Base-by-base conservation (phyloP, 768 basidiomycete species). In the Dacryopinax primogenitus region DNA sequence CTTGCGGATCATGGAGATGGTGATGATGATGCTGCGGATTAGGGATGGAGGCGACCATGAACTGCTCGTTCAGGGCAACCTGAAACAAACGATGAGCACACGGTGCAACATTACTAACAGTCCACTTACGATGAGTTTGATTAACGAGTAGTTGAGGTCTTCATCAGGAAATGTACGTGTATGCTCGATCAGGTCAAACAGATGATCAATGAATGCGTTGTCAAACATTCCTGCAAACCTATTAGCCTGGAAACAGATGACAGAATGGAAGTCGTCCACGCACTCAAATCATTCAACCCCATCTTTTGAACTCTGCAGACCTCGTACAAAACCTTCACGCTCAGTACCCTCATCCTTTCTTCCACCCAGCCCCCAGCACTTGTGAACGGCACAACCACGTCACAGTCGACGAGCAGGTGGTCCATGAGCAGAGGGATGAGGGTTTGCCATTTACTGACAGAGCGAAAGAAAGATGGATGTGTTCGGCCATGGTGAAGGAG, bases 41-140 rank as follows among this genome's bases (percentile, higher is more conserved):
- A 6, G 73, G 73, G 44, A 92, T 72, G 2, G 84, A 83, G 0
- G 90, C 86, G 3, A 97, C 92, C 95, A 99, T 99, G 76, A 95
- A 99, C 75, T 98, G 94, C 73, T 99, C 95, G 71, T 97, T 99
- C 33, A 99, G 79, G 0, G 93, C 86, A 33, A 93, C 86, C 92
- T 94, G 70, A 1, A 13, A 33, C 63, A 62, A 37, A 72, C 33
- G 74, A 63, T 39, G 33, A 34, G 18, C 45, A 11, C 3, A 18
- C 33, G 26, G 39, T 45, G 34, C 33, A 44, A 28, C 16, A 62
- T 15, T 62, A 35, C 65, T 32, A 28, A 36, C n/a, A 23, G 62
- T 9, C 21, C 18, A 74, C 87, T 73, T 70, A 94, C 94, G 67
- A 98, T 85, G 34, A 97, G 80, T 73, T 94, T 94, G 74, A 99